Conservation (phyloP, 2,329 filamentous ascomycete genomes). For the Exophiala alcalophila region DNA sequence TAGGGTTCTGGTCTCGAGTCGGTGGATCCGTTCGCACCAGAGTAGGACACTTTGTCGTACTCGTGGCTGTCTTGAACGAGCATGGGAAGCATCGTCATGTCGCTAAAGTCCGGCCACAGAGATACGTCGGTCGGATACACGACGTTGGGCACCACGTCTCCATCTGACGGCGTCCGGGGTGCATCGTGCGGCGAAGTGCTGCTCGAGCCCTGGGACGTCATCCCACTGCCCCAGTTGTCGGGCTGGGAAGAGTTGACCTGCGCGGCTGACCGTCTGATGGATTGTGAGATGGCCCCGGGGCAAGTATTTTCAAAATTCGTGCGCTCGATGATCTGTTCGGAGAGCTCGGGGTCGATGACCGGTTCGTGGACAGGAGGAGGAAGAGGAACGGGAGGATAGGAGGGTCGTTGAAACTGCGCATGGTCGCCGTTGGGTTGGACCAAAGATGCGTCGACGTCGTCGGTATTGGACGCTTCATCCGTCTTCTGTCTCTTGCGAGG, state of each 20-base stretch:
- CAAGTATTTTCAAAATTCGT: conserved; percentile 29
- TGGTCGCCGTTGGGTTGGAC: neutral
- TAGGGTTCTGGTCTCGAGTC: neutral
- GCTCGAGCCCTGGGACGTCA: conserved; percentile 5
- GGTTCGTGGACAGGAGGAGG: conserved; percentile 8
- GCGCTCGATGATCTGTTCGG: conserved; percentile 19
- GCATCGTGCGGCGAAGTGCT: conserved; percentile 17
- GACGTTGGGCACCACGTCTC: conserved; percentile 12
- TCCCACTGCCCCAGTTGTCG: neutral
- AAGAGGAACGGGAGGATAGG: neutral
- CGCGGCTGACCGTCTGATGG: conserved; percentile 13
- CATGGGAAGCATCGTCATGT: conserved; percentile 28
- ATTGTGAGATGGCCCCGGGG: conserved; percentile 21
- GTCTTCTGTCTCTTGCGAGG: conserved; percentile 43
- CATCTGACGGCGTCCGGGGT: conserved; percentile 17
- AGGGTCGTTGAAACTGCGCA: neutral
- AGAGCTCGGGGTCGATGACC: conserved; percentile 17
- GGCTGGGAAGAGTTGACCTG: neutral
- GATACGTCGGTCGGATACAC: conserved; percentile 33
- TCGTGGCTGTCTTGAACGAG: conserved; percentile 21
- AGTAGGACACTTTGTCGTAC: conserved; percentile 5
- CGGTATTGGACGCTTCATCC: conserved; percentile 31
- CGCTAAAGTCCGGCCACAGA: conserved; percentile 44
- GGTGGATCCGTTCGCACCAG: neutral
- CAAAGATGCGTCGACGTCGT: conserved; percentile 1